A percentile compares a stretch with the other conserved stretches of the same genome.
These are phyloP conservation scores for Kwoniella bestiolae DNA, from an alignment of 768 basidiomycete species.

Conservation along the genomic window DNA sequence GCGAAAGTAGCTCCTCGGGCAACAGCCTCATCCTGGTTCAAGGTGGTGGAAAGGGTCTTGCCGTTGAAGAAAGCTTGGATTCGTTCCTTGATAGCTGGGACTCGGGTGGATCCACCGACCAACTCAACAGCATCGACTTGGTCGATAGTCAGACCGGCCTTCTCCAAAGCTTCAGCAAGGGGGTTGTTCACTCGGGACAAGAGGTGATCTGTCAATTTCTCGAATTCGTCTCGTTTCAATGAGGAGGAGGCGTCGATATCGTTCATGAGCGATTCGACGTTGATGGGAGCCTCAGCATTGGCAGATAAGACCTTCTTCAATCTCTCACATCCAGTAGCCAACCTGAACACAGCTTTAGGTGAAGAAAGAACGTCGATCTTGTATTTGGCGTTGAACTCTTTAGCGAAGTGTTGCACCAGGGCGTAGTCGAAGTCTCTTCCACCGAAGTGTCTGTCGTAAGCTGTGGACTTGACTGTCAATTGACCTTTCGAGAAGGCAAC, in stretches of 20 bases:
- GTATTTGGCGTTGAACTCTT: constrained; percentile 95
- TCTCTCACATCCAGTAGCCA: constrained; percentile 83
- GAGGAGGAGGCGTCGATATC: constrained; percentile 90
- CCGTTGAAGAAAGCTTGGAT: constrained; percentile 83
- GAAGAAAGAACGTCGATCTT: constrained; percentile 91
- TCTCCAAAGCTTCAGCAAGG: constrained; percentile 74
- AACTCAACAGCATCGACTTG: constrained; percentile 91
- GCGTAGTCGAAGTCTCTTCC: constrained; percentile 95
- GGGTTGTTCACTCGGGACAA: constrained; percentile 78
- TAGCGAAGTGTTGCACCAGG: constrained; percentile 82
- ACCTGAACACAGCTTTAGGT: constrained; percentile 92
- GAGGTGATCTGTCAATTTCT: constrained; percentile 73
- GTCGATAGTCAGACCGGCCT: constrained; percentile 78
- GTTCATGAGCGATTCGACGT: constrained; percentile 94
- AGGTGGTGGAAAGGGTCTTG: constrained; percentile 83
- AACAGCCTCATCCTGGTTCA: constrained; percentile 97
- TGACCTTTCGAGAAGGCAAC: constrained; percentile 94
- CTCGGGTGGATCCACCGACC: constrained; percentile 88
- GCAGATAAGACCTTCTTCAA: constrained; percentile 96
- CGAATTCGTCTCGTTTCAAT: constrained; percentile 79
- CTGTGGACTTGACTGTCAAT: constrained; percentile 80
- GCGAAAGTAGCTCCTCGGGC: constrained; percentile 96
- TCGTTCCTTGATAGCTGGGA: constrained; percentile 85
- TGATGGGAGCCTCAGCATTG: constrained; percentile 83
- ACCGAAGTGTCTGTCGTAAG: constrained; percentile 91